These are phyloP conservation scores for Globisporangium orthogonon DNA, from an alignment of 352 stramenopile genomes.

Conservation along the genomic window DNA sequence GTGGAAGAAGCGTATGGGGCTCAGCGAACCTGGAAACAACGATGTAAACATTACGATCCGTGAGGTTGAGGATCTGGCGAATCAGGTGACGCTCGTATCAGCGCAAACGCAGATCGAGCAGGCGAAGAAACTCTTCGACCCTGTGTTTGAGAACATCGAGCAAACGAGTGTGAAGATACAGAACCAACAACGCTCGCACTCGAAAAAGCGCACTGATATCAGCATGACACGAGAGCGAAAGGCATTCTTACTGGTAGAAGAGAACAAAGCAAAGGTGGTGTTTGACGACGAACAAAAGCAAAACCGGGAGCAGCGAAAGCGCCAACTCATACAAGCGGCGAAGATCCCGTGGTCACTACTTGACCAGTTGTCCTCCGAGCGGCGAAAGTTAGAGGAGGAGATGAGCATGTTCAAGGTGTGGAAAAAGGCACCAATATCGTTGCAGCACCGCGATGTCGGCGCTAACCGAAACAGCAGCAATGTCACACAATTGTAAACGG, in stretches of 20 bases:
- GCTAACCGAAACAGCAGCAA: background rate
- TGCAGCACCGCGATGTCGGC: background rate
- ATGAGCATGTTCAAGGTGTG: slow-evolving; percentile 56
- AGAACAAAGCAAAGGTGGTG: background rate
- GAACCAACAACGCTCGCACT: slow-evolving; percentile 19
- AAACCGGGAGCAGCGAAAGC: slow-evolving; percentile 25
- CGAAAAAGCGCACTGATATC: slow-evolving; percentile 4
- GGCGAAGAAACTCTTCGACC: slow-evolving; percentile 53
- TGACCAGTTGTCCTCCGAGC: slow-evolving; percentile 49
- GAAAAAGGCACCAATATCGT: slow-evolving; percentile 18
- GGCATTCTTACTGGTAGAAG: background rate
- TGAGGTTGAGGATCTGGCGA: slow-evolving; percentile 28
- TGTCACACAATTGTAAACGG: background rate
- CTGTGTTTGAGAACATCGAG: slow-evolving; percentile 53
- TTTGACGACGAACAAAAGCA: background rate
- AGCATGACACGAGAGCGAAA: background rate
- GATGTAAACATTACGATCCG: slow-evolving; percentile 21
- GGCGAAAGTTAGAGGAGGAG: slow-evolving; percentile 38
- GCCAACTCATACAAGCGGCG: slow-evolving; percentile 26
- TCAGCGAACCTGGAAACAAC: slow-evolving; percentile 12
- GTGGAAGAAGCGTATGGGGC: slow-evolving; percentile 29
- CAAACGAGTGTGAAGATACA: slow-evolving; percentile 35
- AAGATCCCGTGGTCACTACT: slow-evolving; percentile 69
- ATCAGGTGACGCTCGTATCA: slow-evolving; percentile 38
- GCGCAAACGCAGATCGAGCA: slow-evolving; percentile 52